phyloP scores from a whole-genome alignment of 441 rosid species.

The Adansonia gregorii region DNA sequence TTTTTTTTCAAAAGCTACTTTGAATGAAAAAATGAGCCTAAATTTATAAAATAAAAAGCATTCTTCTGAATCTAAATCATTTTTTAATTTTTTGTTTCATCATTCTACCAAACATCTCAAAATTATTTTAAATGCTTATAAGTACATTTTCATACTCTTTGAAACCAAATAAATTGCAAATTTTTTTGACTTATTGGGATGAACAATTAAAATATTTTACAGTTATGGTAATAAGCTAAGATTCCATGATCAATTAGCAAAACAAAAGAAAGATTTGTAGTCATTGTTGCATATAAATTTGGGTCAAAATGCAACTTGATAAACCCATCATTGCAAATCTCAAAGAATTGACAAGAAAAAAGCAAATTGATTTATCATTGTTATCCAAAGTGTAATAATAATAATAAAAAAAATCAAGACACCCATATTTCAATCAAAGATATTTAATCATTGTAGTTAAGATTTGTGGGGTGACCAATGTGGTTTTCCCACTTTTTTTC shows the following conservation, averaged over 20 bases:
- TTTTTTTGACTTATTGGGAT: background rate
- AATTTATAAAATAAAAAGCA: too few relatives aligned
- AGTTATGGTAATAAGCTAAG: background rate
- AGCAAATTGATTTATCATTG: background rate
- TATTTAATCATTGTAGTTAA: constrained; percentile 24
- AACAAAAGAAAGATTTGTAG: background rate
- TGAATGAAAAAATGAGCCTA: too few relatives aligned
- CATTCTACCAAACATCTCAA: too few relatives aligned
- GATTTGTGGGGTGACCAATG: constrained; percentile 34
- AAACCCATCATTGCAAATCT: background rate
- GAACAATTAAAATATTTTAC: background rate
- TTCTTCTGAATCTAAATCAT: too few relatives aligned
- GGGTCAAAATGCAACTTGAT: background rate
- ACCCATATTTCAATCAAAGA: constrained; percentile 18
- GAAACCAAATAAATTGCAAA: background rate
- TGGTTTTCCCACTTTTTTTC: constrained; percentile 18
- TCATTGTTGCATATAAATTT: background rate
- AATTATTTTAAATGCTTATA: too few relatives aligned
- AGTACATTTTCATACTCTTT: background rate
- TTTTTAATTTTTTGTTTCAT: too few relatives aligned
- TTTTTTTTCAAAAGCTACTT: too few relatives aligned
- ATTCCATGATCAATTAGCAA: background rate
- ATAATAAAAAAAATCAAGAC: background rate
- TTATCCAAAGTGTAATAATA: constrained; percentile 18
- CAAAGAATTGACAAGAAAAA: constrained; percentile 3